Base-by-base conservation (phyloP, 1,284 basidiomycete genomes). In the Exobasidium cylindrosporum region DNA sequence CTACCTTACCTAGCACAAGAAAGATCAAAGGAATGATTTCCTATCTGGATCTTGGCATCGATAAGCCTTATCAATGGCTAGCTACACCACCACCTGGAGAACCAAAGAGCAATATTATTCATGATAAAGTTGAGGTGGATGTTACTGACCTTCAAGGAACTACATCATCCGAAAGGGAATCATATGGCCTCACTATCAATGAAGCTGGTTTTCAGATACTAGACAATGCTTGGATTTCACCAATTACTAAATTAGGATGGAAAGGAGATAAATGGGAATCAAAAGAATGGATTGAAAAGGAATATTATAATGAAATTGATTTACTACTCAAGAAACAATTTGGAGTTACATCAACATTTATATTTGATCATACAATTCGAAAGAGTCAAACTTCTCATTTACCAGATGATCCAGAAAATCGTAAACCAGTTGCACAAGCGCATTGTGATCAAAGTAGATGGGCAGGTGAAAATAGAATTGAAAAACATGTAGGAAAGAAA, bases 341-440 rank as follows among this genome's bases (percentile, higher is more conserved):
- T 14, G 69, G 69, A 26, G 72, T 68, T 21, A 67, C 65, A 1
- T 63, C 61, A 3, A 74, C 72, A 3, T 74, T 67, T 31, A 60
- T 74, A 58, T 74, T 74, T 46, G 72, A 74, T 53, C 68, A 74
- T 61, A 74, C 72, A 14, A 58, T 74, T 6, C 47, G 72, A 14
- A 74, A 72, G 54, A 61, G 70, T 46, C 63, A 67, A n/a, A 50
- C 63, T 2, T 46, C 66, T 29, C 52, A 65, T 28, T 44, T 67
- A 14, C 68, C 70, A 26, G 68, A 72, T 47, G 62, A 60, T 1
- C 62, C 72, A 4, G 50, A 67, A 3, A 63, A 68, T n/a, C 63
- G 70, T 23, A 67, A 66, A 54, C 72, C 72, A 13, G 72, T 74
- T 0, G 30, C 53, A 4, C 32, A 55, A 24, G 72, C 70, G 2